A percentile compares a stretch with the other conserved stretches of the same genome.
Evolutionary conservation across 2,329 filamentous ascomycete genomes (phyloP).

Genomic region (Trichoderma harzianum): DNA sequence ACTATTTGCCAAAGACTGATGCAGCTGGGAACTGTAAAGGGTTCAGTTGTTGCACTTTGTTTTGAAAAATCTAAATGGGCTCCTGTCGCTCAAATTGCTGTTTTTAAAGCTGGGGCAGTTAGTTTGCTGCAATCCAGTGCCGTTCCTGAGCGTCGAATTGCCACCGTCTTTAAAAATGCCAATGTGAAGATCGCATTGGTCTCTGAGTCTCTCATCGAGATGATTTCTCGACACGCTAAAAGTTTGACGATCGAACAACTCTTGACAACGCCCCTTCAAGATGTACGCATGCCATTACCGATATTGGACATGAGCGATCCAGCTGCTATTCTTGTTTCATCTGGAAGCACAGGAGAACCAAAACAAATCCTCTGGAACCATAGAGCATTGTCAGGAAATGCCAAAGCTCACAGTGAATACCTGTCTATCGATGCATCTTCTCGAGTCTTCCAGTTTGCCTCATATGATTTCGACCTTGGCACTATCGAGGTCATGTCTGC

Average conservation of each 20-base stretch:
- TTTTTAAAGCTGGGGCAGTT: slow-evolving; percentile 7
- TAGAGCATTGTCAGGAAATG: neutral
- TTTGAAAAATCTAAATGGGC: slow-evolving; percentile 13
- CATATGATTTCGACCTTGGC: slow-evolving; percentile 11
- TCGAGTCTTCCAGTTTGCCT: slow-evolving; percentile 12
- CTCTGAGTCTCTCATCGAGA: neutral
- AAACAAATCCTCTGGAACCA: slow-evolving; percentile 14
- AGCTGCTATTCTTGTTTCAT: slow-evolving; percentile 10
- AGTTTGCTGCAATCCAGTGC: neutral
- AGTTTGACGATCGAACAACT: neutral
- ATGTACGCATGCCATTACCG: neutral
- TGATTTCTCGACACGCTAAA: neutral
- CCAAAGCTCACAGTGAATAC: neutral
- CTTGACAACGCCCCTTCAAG: neutral
- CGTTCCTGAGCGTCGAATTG: slow-evolving; percentile 4
- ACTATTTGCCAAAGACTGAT: neutral
- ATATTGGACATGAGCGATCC: neutral
- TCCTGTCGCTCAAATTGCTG: neutral
- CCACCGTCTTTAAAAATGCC: neutral
- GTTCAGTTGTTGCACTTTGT: slow-evolving; percentile 7
- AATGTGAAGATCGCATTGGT: slow-evolving; percentile 1
- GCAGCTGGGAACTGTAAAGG: neutral
- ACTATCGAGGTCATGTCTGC: slow-evolving; percentile 4
- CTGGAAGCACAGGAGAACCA: slow-evolving; percentile 14
- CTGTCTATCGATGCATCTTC: neutral